phyloP scores from a whole-genome alignment of 1,139 yeast species.

The Taphrina sp. region DNA sequence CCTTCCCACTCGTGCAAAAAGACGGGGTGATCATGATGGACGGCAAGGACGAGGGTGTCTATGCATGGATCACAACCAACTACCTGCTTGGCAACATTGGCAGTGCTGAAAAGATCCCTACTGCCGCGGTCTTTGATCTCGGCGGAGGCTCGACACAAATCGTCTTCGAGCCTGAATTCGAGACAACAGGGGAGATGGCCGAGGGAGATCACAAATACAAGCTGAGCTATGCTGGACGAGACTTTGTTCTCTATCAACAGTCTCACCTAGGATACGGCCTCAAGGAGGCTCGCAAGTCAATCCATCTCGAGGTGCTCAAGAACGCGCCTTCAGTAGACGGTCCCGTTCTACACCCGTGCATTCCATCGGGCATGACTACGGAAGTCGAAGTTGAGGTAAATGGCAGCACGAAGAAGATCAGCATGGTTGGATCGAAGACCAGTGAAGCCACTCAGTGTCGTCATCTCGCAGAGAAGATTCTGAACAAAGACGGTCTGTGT shows the following conservation, averaged over 20 bases:
- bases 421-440: conserved; percentile 72
- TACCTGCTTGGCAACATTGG: conserved; percentile 91
- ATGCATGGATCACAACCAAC: conserved; percentile 97
- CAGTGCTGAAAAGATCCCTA: conserved; percentile 55
- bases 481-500: conserved; percentile 81
- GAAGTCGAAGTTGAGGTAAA: conserved; percentile 40
- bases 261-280: conserved; percentile 95
- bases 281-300: conserved; percentile 85
- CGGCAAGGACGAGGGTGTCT: conserved; percentile 97
- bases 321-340: conserved; percentile 42
- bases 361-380: conserved; percentile 69
- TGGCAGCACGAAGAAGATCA: conserved; percentile 48
- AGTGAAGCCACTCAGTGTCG: conserved; percentile 75
- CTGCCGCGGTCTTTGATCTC: conserved; percentile 94
- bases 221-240: conserved; percentile 73
- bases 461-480: conserved; percentile 70
- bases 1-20: conserved; percentile 83
- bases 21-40: conserved; percentile 91
- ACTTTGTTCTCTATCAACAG: conserved; percentile 83
- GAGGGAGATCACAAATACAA: conserved; percentile 89
- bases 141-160: conserved; percentile 99
- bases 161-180: conserved; percentile 86
- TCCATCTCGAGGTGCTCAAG: conserved; percentile 61
- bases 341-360: conserved; percentile 69
- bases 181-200: conserved; percentile 42